phyloP scores from a whole-genome alignment of 2,329 filamentous ascomycete species.

The Drechslerella coelobrocha region DNA sequence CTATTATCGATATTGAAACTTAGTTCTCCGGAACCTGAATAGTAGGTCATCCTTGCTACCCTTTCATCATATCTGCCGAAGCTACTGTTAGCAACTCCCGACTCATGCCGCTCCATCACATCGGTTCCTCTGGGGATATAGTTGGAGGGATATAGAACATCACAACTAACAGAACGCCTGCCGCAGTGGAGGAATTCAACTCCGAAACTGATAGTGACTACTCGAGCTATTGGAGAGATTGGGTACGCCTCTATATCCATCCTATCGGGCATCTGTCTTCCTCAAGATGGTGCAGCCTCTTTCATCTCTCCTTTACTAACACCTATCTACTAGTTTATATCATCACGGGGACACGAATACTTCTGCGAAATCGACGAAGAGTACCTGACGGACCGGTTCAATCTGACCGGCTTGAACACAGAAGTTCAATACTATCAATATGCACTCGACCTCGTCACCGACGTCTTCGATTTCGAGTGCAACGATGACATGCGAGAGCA shows the following conservation, averaged over 20 bases:
- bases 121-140: neutral
- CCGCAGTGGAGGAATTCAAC: slow-evolving; percentile 85
- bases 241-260: slow-evolving; percentile 71
- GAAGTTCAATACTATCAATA: slow-evolving; percentile 99
- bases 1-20: no score
- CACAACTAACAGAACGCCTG: slow-evolving; percentile 3
- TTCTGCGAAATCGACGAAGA: slow-evolving; percentile 99
- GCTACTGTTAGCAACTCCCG: no score
- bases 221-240: slow-evolving; percentile 98
- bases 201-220: slow-evolving; percentile 99
- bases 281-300: slow-evolving; percentile 8
- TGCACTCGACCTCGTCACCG: slow-evolving; percentile 93
- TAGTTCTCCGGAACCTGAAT: no score
- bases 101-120: no score
- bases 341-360: slow-evolving; percentile 96
- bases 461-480: slow-evolving; percentile 98
- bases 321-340: slow-evolving; percentile 78
- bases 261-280: slow-evolving; percentile 38
- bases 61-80: no score
- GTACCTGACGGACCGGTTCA: slow-evolving; percentile 97
- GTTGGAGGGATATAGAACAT: neutral
- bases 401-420: slow-evolving; percentile 93
- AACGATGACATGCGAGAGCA: slow-evolving; percentile 98
- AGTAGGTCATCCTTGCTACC: no score
- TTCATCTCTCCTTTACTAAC: neutral